Conservation (phyloP, 352 stramenopile species). For the Pythium scleroteichum region DNA sequence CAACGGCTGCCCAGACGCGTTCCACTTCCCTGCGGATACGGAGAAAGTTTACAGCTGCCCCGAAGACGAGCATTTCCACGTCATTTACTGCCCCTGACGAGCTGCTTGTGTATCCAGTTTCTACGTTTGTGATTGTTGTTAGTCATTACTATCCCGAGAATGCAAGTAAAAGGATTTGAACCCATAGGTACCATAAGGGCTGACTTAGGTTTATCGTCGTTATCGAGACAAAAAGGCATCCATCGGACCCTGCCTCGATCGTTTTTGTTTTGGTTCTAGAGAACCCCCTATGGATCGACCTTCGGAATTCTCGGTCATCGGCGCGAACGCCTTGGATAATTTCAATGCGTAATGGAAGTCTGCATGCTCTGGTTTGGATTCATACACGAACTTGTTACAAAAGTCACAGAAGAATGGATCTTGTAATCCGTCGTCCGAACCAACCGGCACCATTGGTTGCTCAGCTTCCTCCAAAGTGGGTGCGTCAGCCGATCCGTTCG, state of each 20-base stretch:
- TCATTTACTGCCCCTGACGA: slow-evolving; percentile 33
- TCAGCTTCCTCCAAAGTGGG: neutral
- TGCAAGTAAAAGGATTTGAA: too few relatives aligned
- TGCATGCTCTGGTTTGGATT: slow-evolving; percentile 22
- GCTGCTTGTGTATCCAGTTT: too few relatives aligned
- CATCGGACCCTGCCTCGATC: slow-evolving; percentile 22
- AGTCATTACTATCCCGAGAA: too few relatives aligned
- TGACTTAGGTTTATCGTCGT: neutral
- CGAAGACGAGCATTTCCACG: slow-evolving; percentile 34
- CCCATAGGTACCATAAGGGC: too few relatives aligned
- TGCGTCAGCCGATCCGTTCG: neutral
- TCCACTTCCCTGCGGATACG: slow-evolving; percentile 34
- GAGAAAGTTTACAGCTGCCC: slow-evolving; percentile 36
- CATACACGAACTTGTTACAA: slow-evolving; percentile 33
- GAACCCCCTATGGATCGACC: neutral
- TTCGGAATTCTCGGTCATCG: neutral
- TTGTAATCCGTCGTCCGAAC: too few relatives aligned
- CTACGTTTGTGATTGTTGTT: neutral
- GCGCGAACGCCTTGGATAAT: slow-evolving; percentile 22
- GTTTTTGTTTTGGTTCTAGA: slow-evolving; percentile 1
- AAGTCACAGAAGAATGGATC: slow-evolving; percentile 27
- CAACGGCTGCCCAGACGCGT: slow-evolving; percentile 32
- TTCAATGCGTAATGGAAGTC: slow-evolving; percentile 30
- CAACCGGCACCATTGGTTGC: too few relatives aligned
- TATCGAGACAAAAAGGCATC: slow-evolving; percentile 23